Evolutionary conservation across 768 basidiomycete species (phyloP).

Genomic region (Suillus cothurnatus): DNA sequence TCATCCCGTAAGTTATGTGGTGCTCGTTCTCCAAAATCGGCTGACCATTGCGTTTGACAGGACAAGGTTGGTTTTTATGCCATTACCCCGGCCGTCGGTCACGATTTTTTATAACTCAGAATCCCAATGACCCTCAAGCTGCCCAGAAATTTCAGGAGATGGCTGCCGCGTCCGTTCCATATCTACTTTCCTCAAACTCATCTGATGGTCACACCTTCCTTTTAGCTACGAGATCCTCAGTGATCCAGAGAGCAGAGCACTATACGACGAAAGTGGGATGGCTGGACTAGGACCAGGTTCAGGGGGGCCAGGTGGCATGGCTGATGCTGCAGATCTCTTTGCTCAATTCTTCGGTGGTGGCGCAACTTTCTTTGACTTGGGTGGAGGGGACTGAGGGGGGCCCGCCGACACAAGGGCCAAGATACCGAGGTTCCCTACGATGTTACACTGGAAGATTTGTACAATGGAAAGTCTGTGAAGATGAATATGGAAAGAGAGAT

Average conservation of each 20-base stretch:
- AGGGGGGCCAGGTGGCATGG: slow-evolving; percentile 45
- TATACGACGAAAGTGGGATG: slow-evolving; percentile 77
- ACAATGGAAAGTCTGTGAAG: slow-evolving; percentile 86
- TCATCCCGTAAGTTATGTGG: slow-evolving; percentile 65
- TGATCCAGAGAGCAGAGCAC: slow-evolving; percentile 64
- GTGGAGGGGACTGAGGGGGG: slow-evolving; percentile 52
- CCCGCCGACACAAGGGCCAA: slow-evolving; percentile 59
- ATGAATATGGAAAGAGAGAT: slow-evolving; percentile 89
- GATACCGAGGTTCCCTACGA: slow-evolving; percentile 79
- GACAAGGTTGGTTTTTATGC: slow-evolving; percentile 57
- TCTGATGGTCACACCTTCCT: slow-evolving; percentile 14
- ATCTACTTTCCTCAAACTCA: slow-evolving; percentile 10
- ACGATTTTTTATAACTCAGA: slow-evolving; percentile 44
- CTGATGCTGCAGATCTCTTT: slow-evolving; percentile 68
- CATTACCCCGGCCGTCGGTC: background rate
- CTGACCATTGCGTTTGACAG: slow-evolving; percentile 36
- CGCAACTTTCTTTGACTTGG: slow-evolving; percentile 68
- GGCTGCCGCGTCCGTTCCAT: slow-evolving; percentile 72
- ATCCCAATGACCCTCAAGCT: slow-evolving; percentile 86
- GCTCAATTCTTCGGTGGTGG: slow-evolving; percentile 68
- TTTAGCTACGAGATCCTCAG: slow-evolving; percentile 81
- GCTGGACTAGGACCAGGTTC: slow-evolving; percentile 59
- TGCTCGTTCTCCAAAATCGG: slow-evolving; percentile 9
- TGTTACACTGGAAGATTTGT: slow-evolving; percentile 90
- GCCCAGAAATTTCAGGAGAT: slow-evolving; percentile 86